Evolutionary conservation across 164 flowering plant genomes (phyloP), one percentile per base, ranked within the genome.

Genomic region (Pachysandra terminalis): DNA sequence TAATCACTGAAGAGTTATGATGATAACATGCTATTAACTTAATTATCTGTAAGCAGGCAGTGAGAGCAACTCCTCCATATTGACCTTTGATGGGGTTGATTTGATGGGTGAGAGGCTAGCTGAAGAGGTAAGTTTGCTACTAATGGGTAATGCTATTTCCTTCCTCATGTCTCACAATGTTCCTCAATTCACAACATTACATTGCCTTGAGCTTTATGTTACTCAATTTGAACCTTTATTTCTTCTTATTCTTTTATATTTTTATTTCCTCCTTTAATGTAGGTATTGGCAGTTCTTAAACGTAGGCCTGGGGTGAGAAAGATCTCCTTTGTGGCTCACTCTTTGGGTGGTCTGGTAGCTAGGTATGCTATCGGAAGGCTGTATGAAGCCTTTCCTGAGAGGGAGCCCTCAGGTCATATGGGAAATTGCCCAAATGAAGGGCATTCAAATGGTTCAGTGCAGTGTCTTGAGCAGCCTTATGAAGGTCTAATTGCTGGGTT

Each of bases 11-110:
- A 32, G 37, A 32, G 3, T 32, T 32, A 32, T 7, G 5, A 32
- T 32, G 37, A 32, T 7, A 32, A 32, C 3, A 32, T 32, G 37
- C 7, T 48, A 59, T 66, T 68, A 55, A 66, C 59, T 32, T 63
- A 14, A 10, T 74, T 12, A 73, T 60, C 61, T 68, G 49, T 65
- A 67, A 61, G 71, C 91, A 93, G 97, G 98, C 52, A 93, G 97
- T 77, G 85, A 90, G 74, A 80, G 89, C 81, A 93, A 93, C 73
- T 76, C 71, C 41, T 80, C 87, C 37, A 88, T 49, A 69, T 79
- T 88, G 77, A 93, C 98, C 66, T 88, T 91, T 77, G 94, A 93
- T 81, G 98, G 98, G 45, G 98, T 93, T 74, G 96, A 93, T 69
- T 48, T 71, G 70, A 91, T 90, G 94, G 98, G 98, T 26, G 91